Conservation (phyloP, 768 basidiomycete species). For the Pleurotus cornucopiae region DNA sequence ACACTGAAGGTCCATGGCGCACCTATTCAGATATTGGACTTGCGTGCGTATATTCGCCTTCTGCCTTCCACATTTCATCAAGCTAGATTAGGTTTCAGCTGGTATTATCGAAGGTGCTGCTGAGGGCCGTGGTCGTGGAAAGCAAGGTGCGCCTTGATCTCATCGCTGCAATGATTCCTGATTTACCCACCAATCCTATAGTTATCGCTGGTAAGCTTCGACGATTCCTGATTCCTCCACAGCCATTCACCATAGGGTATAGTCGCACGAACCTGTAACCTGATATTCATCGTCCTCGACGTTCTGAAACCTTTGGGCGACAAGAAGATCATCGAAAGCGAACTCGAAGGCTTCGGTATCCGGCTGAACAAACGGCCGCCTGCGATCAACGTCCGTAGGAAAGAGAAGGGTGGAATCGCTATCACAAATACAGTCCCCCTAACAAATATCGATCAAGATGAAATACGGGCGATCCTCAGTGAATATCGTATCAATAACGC, state of each 20-base stretch:
- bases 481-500: slow-evolving; percentile 90
- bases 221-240: background rate
- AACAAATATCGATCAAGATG: slow-evolving; percentile 92
- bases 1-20: slow-evolving; percentile 94
- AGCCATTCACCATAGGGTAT: slow-evolving; percentile 6
- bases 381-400: slow-evolving; percentile 75
- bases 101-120: slow-evolving; percentile 99
- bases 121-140: slow-evolving; percentile 93
- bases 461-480: slow-evolving; percentile 91
- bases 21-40: slow-evolving; percentile 90
- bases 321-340: slow-evolving; percentile 85
- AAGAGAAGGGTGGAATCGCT: slow-evolving; percentile 89
- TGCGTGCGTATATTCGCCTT: slow-evolving; percentile 52
- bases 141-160: slow-evolving; percentile 61
- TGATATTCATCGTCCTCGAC: slow-evolving; percentile 98
- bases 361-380: slow-evolving; percentile 94
- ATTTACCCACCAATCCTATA: slow-evolving; percentile 18
- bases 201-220: slow-evolving; percentile 71
- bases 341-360: slow-evolving; percentile 98
- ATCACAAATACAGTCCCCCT: slow-evolving; percentile 97
- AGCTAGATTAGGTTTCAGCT: slow-evolving; percentile 38
- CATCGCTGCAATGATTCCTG: background rate
- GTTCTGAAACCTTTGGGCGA: slow-evolving; percentile 98
- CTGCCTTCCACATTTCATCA: slow-evolving; percentile 12
- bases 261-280: slow-evolving; percentile 97